These are phyloP conservation scores for Suillus ampliporus DNA, from an alignment of 768 basidiomycete species.

Conservation along the genomic window DNA sequence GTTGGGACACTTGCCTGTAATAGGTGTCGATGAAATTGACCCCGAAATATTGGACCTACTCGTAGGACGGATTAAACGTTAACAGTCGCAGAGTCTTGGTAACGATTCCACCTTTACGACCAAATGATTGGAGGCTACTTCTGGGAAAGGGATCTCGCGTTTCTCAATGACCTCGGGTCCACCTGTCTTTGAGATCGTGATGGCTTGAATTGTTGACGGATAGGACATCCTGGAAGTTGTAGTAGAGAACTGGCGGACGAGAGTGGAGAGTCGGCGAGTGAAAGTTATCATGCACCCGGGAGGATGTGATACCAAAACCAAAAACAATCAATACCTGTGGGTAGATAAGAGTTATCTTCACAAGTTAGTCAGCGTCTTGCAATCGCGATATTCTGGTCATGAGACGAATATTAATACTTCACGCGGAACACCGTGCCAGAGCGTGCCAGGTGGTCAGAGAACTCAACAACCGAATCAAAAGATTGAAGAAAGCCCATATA, in stretches of 20 bases:
- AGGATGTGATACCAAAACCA: conserved; percentile 1
- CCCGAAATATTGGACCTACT: conserved; percentile 72
- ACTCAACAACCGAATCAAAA: not conserved
- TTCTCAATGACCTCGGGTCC: conserved; percentile 80
- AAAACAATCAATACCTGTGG: not conserved
- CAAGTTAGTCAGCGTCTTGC: conserved; percentile 11
- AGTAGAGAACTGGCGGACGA: conserved; percentile 39
- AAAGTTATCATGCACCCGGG: conserved; percentile 15
- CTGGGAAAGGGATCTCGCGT: conserved; percentile 69
- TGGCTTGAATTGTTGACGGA: conserved; percentile 69
- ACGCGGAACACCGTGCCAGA: not conserved
- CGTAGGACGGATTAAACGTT: not conserved
- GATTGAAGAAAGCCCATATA: no score
- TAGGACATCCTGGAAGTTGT: conserved; percentile 49
- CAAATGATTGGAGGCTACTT: conserved; percentile 63
- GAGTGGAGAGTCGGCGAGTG: conserved; percentile 24
- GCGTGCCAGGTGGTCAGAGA: no score
- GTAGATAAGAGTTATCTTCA: conserved; percentile 2
- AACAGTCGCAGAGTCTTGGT: not conserved
- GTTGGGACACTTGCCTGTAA: conserved; percentile 57
- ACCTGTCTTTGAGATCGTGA: conserved; percentile 75
- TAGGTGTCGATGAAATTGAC: conserved; percentile 93
- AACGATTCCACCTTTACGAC: conserved; percentile 41
- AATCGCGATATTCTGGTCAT: conserved; percentile 4
- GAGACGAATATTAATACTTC: not conserved